A percentile compares a stretch with the other conserved stretches of the same genome.
Conservation (phyloP, 495 filamentous ascomycete species). For the Tricharina praecox region DNA sequence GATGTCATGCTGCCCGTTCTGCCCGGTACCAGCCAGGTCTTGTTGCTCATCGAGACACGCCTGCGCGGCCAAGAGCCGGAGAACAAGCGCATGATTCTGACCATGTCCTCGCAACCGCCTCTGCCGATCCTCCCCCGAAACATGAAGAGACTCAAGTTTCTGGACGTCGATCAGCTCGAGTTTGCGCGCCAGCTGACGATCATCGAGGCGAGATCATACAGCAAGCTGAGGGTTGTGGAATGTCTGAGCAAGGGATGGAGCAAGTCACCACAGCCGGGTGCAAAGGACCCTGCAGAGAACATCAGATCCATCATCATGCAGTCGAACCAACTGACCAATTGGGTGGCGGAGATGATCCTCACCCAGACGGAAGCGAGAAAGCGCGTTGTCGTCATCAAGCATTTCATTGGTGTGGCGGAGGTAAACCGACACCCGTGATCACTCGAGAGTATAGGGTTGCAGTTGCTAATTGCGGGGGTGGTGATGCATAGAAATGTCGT, state of each 20-base stretch:
- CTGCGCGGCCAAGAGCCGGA: slow-evolving; percentile 71
- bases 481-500: slow-evolving; percentile 72
- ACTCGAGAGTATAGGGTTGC: no score
- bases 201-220: slow-evolving; percentile 86
- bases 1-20: slow-evolving; percentile 88
- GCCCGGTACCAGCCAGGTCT: slow-evolving; percentile 61
- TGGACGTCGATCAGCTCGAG: slow-evolving; percentile 89
- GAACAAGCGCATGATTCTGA: slow-evolving; percentile 73
- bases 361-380: slow-evolving; percentile 86
- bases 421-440: no score
- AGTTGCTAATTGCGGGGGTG: no score
- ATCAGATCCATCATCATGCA: slow-evolving; percentile 92
- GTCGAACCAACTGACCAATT: slow-evolving; percentile 96
- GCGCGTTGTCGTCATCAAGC: slow-evolving; percentile 91
- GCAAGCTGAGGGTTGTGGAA: slow-evolving; percentile 85
- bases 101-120: slow-evolving; percentile 59
- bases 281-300: slow-evolving; percentile 80
- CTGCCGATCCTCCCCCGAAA: slow-evolving; percentile 91
- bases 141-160: slow-evolving; percentile 98
- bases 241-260: slow-evolving; percentile 98
- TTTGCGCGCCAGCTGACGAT: slow-evolving; percentile 94
- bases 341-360: slow-evolving; percentile 99
- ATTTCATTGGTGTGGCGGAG: slow-evolving; percentile 91
- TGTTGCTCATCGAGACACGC: slow-evolving; percentile 73
- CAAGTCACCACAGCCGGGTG: slow-evolving; percentile 67